phyloP scores from a whole-genome alignment of 441 rosid genomes.

The Syzygium malaccense region DNA sequence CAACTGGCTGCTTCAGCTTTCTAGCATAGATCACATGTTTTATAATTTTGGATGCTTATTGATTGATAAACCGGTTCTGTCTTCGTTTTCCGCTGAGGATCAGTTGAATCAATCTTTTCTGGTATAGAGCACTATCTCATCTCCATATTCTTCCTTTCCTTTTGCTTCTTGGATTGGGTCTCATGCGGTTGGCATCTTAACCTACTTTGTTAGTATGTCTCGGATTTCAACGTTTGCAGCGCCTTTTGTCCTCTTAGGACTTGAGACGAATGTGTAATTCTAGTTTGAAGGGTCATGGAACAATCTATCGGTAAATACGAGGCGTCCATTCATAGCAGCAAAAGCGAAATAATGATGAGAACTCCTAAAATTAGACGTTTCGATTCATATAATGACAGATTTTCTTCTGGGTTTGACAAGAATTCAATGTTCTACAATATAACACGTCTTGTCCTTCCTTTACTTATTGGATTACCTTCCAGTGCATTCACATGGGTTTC shows the following conservation, averaged over 20 bases:
- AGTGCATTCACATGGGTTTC: background rate
- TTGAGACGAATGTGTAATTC: background rate
- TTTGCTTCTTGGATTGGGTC: background rate
- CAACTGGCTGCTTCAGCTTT: background rate
- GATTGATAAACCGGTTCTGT: background rate
- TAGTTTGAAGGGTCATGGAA: background rate
- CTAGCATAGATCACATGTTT: background rate
- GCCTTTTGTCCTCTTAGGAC: background rate
- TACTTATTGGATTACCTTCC: background rate
- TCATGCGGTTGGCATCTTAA: background rate
- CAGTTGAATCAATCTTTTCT: background rate
- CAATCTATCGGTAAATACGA: background rate
- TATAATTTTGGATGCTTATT: background rate
- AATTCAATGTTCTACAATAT: background rate
- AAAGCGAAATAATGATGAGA: background rate
- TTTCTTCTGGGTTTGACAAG: background rate
- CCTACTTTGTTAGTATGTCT: background rate
- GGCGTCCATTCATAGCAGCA: background rate
- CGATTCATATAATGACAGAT: background rate
- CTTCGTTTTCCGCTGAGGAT: background rate
- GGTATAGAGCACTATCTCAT: background rate
- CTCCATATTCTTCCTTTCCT: background rate
- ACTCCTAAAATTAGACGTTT: background rate
- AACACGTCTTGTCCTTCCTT: background rate
- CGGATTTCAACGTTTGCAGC: background rate